Evolutionary conservation across 495 filamentous ascomycete species (phyloP).

Genomic region (Achaetomiella virescens): DNA sequence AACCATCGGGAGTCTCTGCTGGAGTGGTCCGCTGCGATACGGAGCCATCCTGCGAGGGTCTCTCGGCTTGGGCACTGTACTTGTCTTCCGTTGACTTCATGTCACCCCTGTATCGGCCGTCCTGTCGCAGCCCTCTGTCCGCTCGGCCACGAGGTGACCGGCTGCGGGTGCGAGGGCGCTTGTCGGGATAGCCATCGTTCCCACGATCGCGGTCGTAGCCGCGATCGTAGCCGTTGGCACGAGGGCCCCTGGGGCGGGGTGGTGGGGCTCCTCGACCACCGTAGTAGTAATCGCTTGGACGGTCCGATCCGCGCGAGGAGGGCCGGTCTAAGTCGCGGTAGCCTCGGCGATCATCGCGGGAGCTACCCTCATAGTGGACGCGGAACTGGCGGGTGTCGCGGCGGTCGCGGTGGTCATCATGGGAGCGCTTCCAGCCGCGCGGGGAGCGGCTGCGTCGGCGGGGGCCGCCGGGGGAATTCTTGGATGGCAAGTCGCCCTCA

Average conservation of each 20-base stretch:
- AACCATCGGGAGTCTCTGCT: conserved; percentile 33
- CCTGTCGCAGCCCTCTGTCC: conserved; percentile 39
- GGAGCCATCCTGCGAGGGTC: conserved; percentile 31
- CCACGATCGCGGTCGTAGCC: conserved; percentile 19
- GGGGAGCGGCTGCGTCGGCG: conserved; percentile 36
- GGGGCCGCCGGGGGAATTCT: conserved; percentile 53
- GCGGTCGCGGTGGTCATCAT: conserved; percentile 48
- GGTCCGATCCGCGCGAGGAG: conserved; percentile 42
- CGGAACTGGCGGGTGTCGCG: conserved; percentile 54
- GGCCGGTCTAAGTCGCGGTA: conserved; percentile 61
- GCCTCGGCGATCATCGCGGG: conserved; percentile 41
- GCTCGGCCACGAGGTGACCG: conserved; percentile 51
- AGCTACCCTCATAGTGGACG: conserved; percentile 52
- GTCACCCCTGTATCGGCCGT: conserved; percentile 18
- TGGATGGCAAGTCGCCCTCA: conserved; percentile 67
- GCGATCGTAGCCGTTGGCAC: conserved; percentile 10
- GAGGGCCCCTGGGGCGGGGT: conserved; percentile 5
- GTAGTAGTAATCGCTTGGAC: conserved; percentile 46
- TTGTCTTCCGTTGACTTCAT: conserved; percentile 22
- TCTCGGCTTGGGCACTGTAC: conserved; percentile 41
- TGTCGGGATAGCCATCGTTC: conserved; percentile 45
- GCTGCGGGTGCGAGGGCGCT: conserved; percentile 62
- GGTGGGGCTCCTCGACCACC: conserved; percentile 31
- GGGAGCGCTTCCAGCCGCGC: conserved; percentile 62
- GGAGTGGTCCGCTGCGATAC: conserved; percentile 29